Evolutionary conservation across 441 rosid genomes (phyloP).

Genomic region (Pelargonium australe): DNA sequence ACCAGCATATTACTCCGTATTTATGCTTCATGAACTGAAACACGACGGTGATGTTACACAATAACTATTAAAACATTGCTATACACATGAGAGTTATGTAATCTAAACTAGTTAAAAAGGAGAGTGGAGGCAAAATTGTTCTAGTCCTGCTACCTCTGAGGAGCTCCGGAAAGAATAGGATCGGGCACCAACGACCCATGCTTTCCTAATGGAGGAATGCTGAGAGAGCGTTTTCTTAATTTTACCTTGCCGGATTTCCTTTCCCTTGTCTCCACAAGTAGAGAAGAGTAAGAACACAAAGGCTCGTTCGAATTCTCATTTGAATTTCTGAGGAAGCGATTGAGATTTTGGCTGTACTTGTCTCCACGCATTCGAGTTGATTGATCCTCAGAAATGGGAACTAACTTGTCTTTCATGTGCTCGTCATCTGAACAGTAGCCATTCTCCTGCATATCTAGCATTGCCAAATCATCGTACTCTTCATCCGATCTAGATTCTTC

Average conservation of each 20-base stretch:
- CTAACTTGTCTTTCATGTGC: conserved; percentile 31
- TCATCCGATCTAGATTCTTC: conserved; percentile 89
- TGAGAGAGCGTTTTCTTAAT: conserved; percentile 56
- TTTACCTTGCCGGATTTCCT: conserved; percentile 31
- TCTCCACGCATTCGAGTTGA: conserved; percentile 30
- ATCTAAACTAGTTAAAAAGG: not conserved
- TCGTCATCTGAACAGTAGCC: conserved; percentile 59
- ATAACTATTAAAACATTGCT: not conserved
- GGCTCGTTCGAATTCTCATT: conserved; percentile 38
- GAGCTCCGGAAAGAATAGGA: conserved; percentile 45
- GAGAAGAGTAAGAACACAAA: conserved; percentile 37
- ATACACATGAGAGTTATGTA: not conserved
- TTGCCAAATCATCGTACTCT: conserved; percentile 88
- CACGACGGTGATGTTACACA: not conserved
- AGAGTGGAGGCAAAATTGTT: conserved; percentile 14
- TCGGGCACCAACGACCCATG: conserved; percentile 33
- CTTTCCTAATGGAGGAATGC: conserved; percentile 64
- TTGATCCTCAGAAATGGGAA: conserved; percentile 22
- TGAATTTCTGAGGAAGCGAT: conserved; percentile 39
- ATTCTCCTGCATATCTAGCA: conserved; percentile 53
- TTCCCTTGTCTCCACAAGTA: conserved; percentile 35
- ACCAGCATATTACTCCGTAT: too few species aligned
- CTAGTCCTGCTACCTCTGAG: conserved; percentile 25
- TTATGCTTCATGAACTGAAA: too few species aligned
- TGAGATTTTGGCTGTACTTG: conserved; percentile 50